phyloP scores from a whole-genome alignment of 2,329 filamentous ascomycete genomes.

The Colletotrichum sp. region DNA sequence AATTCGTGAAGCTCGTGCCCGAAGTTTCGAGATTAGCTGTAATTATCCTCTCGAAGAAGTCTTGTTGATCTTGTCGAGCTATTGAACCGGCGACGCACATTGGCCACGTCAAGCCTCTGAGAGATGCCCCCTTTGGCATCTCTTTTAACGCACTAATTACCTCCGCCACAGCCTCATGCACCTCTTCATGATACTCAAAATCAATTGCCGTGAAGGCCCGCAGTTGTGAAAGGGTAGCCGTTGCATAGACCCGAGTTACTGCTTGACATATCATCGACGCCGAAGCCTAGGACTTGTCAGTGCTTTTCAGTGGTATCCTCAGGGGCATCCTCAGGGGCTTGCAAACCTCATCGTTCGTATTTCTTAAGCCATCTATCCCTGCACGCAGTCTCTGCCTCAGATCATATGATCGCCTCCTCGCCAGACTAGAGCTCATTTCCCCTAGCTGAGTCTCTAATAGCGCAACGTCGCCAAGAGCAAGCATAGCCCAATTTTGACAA shows the following conservation, averaged over 20 bases:
- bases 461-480: slow-evolving; percentile 11
- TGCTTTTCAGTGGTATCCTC: background rate
- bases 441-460: background rate
- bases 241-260: slow-evolving; percentile 10
- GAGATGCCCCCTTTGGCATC: background rate
- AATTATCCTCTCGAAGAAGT: slow-evolving; percentile 1
- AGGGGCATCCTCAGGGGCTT: no score
- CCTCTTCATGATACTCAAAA: background rate
- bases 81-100: slow-evolving; percentile 5
- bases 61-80: background rate
- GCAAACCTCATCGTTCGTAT: background rate
- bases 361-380: background rate
- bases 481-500: slow-evolving; percentile 18
- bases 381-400: background rate
- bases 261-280: background rate
- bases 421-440: background rate
- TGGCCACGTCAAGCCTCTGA: slow-evolving; percentile 12
- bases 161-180: background rate
- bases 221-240: background rate
- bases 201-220: background rate
- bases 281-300: background rate
- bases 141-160: background rate
- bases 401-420: background rate
- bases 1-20: slow-evolving; percentile 6
- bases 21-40: background rate